Evolutionary conservation across 176 grass and related monocot genomes (phyloP), one percentile per base, ranked within the genome.

Genomic region (Miscanthus lutarioriparius): DNA sequence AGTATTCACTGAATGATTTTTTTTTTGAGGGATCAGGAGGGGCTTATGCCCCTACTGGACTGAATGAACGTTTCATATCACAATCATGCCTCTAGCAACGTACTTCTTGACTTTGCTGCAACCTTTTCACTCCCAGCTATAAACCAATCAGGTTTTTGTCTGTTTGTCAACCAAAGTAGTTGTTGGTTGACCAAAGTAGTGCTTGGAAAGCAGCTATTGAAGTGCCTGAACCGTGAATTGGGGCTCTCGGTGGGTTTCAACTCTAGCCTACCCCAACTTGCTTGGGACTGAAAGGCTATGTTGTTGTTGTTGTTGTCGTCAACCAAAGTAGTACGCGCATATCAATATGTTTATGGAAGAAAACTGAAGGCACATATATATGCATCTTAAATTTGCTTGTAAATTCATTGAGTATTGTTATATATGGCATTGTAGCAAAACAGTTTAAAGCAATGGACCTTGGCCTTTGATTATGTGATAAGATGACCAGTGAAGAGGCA

Each of bases 81-180:
- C 23, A 64, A 58, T 67, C 64, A 77, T 80, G 30, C 67, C 15
- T 79, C 28, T 67, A 84, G 15, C 30, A 75, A 49, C 40, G 19
- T 73, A 32, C 26, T 53, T 76, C 43, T 80, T 86, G 54, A 71
- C 38, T 79, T 85, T 11, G 20, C 39, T 20, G 84, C 76, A 63
- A 37, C 10, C 25, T 72, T 72, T 64, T 80, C 20, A 72, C 48
- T 44, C 53, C 30, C 75, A 72, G 44, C 13, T 59, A 64, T 37
- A 26, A 79, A 47, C 6, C 27, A 80, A 49, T 37, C 22, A 72
- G 8, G 27, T 38, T 86, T 78, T 47, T 79, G 38, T 63, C 43
- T 85, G 58, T 47, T 79, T 86, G 67, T 36, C 66, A 62, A 69
- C 28, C 15, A 62, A 26, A 78, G 17, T 25, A 78, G 17, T 45